These are phyloP conservation scores for Athelia sp. DNA, from an alignment of 1,284 basidiomycete genomes.

Conservation along the genomic window DNA sequence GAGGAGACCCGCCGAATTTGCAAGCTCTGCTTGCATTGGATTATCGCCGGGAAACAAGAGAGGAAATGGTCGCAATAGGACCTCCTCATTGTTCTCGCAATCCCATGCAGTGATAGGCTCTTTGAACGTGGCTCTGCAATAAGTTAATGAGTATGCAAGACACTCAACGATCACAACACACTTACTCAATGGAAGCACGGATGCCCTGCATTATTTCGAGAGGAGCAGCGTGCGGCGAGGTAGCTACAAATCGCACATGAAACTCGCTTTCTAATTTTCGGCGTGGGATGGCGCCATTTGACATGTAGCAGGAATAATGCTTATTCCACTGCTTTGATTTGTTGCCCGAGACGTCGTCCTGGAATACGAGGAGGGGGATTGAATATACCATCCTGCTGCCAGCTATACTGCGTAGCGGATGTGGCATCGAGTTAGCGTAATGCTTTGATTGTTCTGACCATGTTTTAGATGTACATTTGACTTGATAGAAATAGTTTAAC, in stretches of 20 bases:
- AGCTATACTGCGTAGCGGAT: background rate
- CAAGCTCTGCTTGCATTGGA: conserved; percentile 29
- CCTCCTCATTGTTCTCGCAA: conserved; percentile 11
- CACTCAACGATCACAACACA: background rate
- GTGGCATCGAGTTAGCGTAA: background rate
- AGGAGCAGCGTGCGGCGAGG: conserved; percentile 22
- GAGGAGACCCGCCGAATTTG: conserved; percentile 21
- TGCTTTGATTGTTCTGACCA: background rate
- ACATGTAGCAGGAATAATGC: conserved; percentile 23
- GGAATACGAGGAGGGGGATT: conserved; percentile 11
- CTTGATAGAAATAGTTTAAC: too few species aligned
- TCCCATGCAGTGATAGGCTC: conserved; percentile 17
- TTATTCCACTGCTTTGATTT: conserved; percentile 25
- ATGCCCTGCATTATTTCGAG: conserved; percentile 22
- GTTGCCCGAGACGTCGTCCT: conserved; percentile 28
- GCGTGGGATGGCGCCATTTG: conserved; percentile 17
- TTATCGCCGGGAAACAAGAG: conserved; percentile 26
- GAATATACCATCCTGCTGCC: background rate
- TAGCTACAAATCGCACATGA: conserved; percentile 19
- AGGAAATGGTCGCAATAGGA: conserved; percentile 18
- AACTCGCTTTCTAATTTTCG: conserved; percentile 23
- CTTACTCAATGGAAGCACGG: conserved; percentile 18
- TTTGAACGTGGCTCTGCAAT: background rate
- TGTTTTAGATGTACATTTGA: too few species aligned
- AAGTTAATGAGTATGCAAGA: background rate